phyloP scores from a whole-genome alignment of 306 rosid genomes.

The Phaseolus lunatus region DNA sequence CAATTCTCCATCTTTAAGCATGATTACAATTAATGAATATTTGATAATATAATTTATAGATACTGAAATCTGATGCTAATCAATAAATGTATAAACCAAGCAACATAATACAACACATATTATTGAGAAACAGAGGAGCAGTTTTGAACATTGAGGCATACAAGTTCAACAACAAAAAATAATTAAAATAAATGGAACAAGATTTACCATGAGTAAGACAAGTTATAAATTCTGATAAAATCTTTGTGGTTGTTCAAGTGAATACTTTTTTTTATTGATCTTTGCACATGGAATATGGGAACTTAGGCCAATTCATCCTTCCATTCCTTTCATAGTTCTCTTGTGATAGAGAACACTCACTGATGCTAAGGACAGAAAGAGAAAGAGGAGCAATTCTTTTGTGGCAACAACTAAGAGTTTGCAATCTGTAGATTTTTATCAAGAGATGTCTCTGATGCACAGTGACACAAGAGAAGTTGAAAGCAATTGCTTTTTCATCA shows the following conservation, averaged over 20 bases:
- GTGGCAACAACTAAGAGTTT: not conserved
- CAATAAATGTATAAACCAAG: too few species aligned
- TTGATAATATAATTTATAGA: too few species aligned
- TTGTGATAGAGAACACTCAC: not conserved
- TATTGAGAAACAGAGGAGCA: too few species aligned
- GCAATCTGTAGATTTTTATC: not conserved
- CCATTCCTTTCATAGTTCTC: not conserved
- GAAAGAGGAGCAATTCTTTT: conserved; percentile 6
- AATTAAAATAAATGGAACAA: not conserved
- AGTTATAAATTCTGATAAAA: not conserved
- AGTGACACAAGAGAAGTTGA: not conserved
- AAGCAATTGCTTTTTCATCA: not conserved
- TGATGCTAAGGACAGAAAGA: not conserved
- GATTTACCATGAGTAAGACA: not conserved
- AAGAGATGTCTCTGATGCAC: not conserved
- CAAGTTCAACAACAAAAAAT: not conserved
- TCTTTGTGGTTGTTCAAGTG: not conserved
- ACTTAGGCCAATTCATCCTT: not conserved
- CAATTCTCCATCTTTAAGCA: too few species aligned
- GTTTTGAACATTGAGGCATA: not conserved
- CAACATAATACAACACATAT: too few species aligned
- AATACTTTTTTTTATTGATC: not conserved
- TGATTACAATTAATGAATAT: too few species aligned
- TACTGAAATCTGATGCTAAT: too few species aligned
- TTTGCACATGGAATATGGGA: not conserved